Conservation (phyloP, 352 stramenopile species). For the Phytopythium helicoides region DNA sequence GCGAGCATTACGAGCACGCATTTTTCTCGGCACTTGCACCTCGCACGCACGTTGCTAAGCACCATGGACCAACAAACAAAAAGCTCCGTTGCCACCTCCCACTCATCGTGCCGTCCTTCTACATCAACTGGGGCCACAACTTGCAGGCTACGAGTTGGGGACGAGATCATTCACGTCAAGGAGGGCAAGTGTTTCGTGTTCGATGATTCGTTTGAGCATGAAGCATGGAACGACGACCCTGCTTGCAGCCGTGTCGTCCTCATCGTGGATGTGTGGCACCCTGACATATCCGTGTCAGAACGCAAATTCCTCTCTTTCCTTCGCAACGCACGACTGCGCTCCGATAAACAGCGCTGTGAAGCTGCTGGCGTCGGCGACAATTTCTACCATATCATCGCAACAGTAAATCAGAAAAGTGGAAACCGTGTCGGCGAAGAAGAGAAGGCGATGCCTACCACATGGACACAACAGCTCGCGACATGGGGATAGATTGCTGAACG, state of each 20-base stretch:
- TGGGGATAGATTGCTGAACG: conserved; percentile 33
- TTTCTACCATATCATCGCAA: conserved; percentile 75
- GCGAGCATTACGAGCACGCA: conserved; percentile 69
- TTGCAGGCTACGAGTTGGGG: conserved; percentile 71
- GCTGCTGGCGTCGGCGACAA: conserved; percentile 31
- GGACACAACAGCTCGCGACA: conserved; percentile 31
- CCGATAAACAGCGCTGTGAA: conserved; percentile 48
- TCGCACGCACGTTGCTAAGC: conserved; percentile 71
- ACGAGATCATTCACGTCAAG: conserved; percentile 61
- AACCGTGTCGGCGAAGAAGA: not conserved
- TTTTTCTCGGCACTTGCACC: conserved; percentile 89
- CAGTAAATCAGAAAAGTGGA: conserved; percentile 31
- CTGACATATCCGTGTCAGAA: conserved; percentile 87
- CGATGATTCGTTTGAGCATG: conserved; percentile 98
- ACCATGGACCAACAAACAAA: conserved; percentile 91
- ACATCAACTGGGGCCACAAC: not conserved
- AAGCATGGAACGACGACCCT: conserved; percentile 95
- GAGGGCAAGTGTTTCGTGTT: conserved; percentile 95
- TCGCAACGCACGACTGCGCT: conserved; percentile 62
- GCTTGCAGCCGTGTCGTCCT: conserved; percentile 87
- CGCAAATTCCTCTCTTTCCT: conserved; percentile 86
- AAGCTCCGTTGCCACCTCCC: conserved; percentile 88
- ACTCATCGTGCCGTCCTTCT: conserved; percentile 66
- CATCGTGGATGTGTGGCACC: conserved; percentile 96
- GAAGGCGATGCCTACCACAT: conserved; percentile 5